phyloP scores from a whole-genome alignment of 78 protist species.

The Dictyostelium capitatum region DNA sequence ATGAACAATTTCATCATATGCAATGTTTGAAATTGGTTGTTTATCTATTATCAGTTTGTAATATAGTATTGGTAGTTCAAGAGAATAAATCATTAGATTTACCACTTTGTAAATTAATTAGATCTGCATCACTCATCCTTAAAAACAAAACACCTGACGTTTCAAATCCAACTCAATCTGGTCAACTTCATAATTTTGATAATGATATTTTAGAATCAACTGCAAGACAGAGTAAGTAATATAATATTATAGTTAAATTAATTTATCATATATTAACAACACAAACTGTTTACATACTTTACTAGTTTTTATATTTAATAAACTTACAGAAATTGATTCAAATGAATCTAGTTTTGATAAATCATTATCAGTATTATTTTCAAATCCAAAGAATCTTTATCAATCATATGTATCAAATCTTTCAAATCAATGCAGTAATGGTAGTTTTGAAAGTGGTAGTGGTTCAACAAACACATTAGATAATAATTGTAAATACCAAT shows the following conservation, averaged over 20 bases:
- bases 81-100: constrained; percentile 62
- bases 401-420: background rate
- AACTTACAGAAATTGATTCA: constrained; percentile 55
- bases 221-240: constrained; percentile 21
- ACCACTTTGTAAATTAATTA: constrained; percentile 57
- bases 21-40: constrained; percentile 49
- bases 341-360: constrained; percentile 20
- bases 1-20: constrained; percentile 64
- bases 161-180: constrained; percentile 15
- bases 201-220: constrained; percentile 31
- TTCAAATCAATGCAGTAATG: background rate
- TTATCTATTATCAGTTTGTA: constrained; percentile 45
- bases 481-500: background rate
- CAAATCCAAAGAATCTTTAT: constrained; percentile 35
- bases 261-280: background rate
- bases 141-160: constrained; percentile 67
- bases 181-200: background rate
- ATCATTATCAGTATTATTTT: constrained; percentile 41
- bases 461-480: background rate
- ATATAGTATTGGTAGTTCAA: constrained; percentile 55
- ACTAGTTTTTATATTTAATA: constrained; percentile 65
- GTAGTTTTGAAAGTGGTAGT: background rate
- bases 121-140: constrained; percentile 42
- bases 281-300: too few species aligned
- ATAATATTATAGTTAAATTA: background rate